Base-by-base conservation (phyloP, 176 grass and related monocot genomes). In the Cymbopogon citratus region DNA sequence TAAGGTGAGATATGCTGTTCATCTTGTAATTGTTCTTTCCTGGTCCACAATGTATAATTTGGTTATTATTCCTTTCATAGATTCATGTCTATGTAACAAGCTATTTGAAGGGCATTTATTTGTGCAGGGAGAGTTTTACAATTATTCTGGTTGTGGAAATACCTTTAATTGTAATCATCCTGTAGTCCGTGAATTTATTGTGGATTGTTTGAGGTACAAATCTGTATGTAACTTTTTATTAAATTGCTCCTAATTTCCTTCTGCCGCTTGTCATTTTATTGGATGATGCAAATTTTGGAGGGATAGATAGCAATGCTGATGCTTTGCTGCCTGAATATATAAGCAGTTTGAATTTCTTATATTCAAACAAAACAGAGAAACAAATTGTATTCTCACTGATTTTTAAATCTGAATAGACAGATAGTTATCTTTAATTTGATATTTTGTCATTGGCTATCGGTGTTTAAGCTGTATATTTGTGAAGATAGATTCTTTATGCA, bases 111-210 rank as follows among this genome's bases (percentile, higher is more conserved):
- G 45, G 12, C 39, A 38, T 78, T 79, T 89, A 54, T 80, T 82
- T 75, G 40, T 84, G 74, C 92, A 99, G 96, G 96, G 96, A 69
- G 96, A 95, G 72, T 99, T 91, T 43, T 99, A 99, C 78, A 99
- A 95, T 79, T 95, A 95, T 73, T 99, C 92, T 56, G 92, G 96
- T 26, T 99, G 96, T 76, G 96, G 96, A 66, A 99, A 99, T 84
- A 99, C 96, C 68, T 95, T 95, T 83, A 99, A 99, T 45, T 99
- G 96, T 86, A 99, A 99, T 72, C 96, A 99, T 90, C 96, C 96
- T 19, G 87, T 91, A 43, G 96, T 93, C 76, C 91, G 91, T 76
- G 88, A 93, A 87, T 99, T 99, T 81, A 91, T 99, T 64, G 40
- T 99, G 76, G 96, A 95, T 83, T 99, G 96, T 71, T 93, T 99